Conservation (phyloP, 495 filamentous ascomycete species). For the Pseudevernia furfuracea region DNA sequence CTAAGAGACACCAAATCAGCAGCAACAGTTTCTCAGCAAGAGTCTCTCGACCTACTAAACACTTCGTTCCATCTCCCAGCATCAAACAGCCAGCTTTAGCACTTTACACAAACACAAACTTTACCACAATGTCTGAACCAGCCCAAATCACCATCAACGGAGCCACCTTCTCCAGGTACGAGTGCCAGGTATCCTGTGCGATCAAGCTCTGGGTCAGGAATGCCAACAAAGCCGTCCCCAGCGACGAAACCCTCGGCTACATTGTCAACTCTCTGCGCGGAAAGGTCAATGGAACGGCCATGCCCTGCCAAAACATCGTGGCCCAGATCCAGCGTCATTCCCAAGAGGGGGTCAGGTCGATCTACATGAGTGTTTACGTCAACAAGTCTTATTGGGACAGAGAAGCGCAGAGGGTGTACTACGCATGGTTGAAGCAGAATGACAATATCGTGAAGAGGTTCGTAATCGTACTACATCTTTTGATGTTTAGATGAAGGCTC, state of each 20-base stretch:
- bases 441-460: constrained; percentile 10
- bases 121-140: constrained; percentile 4
- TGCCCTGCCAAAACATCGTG: constrained; percentile 11
- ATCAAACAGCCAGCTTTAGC: not conserved
- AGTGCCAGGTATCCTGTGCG: constrained; percentile 13
- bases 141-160: constrained; percentile 7
- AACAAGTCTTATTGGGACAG: not conserved
- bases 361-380: constrained; percentile 13
- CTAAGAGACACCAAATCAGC: not conserved
- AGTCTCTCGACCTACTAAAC: not conserved
- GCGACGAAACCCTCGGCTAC: constrained; percentile 10
- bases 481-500: not conserved
- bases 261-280: constrained; percentile 11
- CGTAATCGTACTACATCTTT: not conserved
- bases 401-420: constrained; percentile 8
- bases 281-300: not conserved
- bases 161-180: constrained; percentile 14
- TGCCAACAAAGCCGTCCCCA: constrained; percentile 6
- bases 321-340: constrained; percentile 10
- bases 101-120: not conserved
- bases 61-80: not conserved
- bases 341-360: constrained; percentile 9
- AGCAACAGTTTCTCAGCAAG: not conserved
- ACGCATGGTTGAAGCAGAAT: constrained; percentile 10
- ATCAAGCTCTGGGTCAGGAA: constrained; percentile 14